Percentiles rank a stretch among this genome's conserved stretches.
phyloP scores from a whole-genome alignment of 1,139 yeast genomes.

The Taiozyma sp. region DNA sequence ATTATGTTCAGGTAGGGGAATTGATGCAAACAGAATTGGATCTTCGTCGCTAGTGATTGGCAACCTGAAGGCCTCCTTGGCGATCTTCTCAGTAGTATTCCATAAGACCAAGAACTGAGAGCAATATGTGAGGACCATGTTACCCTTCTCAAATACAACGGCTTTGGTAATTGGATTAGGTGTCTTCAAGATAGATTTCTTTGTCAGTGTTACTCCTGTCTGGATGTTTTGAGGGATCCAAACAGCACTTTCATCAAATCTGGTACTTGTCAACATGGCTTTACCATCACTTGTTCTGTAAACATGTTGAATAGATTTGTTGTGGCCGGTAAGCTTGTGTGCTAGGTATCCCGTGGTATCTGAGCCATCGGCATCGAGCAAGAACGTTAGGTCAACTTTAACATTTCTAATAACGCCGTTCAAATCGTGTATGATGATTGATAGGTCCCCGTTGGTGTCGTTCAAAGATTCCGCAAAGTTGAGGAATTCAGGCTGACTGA shows the following conservation, averaged over 20 bases:
- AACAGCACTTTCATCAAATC: constrained; percentile 56
- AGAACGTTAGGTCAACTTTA: constrained; percentile 35
- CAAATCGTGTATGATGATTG: constrained; percentile 46
- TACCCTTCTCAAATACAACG: constrained; percentile 51
- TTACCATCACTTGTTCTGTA: constrained; percentile 62
- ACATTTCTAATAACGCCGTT: constrained; percentile 46
- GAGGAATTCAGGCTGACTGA: constrained; percentile 27
- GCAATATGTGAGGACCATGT: constrained; percentile 41
- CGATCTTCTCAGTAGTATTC: constrained; percentile 44
- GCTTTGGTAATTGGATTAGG: constrained; percentile 42
- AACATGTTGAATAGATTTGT: constrained; percentile 68
- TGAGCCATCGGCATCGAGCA: constrained; percentile 12
- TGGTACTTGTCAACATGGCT: constrained; percentile 46
- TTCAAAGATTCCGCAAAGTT: constrained; percentile 29
- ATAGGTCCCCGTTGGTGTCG: constrained; percentile 28
- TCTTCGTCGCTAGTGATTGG: constrained; percentile 14
- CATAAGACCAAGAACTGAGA: constrained; percentile 49
- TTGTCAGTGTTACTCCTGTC: constrained; percentile 27
- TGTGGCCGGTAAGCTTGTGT: constrained; percentile 77
- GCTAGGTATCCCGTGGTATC: constrained; percentile 27
- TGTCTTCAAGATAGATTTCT: constrained; percentile 29
- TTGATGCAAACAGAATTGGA: constrained; percentile 39
- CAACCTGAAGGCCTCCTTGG: constrained; percentile 11
- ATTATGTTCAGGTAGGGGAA: constrained; percentile 39
- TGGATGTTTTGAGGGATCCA: constrained; percentile 44